A percentile compares a stretch with the other conserved stretches of the same genome.
Conservation (phyloP, 169 alveolate genomes). For the Cardiosporidium cionae region DNA sequence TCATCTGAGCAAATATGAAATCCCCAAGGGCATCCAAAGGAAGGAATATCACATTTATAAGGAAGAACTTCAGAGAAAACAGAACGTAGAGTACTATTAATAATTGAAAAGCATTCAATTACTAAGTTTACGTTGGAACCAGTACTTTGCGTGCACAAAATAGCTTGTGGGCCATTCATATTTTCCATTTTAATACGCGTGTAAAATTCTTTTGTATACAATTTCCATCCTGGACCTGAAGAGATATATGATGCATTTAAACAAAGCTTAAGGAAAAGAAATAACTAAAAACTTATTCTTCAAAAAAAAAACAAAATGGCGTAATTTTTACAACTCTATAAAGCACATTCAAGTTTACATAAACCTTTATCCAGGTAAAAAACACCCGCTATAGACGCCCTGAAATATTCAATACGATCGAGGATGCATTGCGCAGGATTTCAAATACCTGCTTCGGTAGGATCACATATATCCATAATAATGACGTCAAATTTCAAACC, state of each 20-base stretch:
- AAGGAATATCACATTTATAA: constrained; percentile 2
- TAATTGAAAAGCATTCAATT: neutral
- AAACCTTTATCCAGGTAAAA: too few relatives aligned
- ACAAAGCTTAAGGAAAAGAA: neutral
- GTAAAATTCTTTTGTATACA: constrained; percentile 20
- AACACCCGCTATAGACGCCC: too few relatives aligned
- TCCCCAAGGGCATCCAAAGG: constrained; percentile 25
- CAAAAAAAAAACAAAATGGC: too few relatives aligned
- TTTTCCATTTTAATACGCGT: neutral
- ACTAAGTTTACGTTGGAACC: neutral
- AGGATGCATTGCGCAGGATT: too few relatives aligned
- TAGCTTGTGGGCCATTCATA: neutral
- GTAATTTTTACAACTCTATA: too few relatives aligned
- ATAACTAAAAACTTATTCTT: too few relatives aligned
- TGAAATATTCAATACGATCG: too few relatives aligned
- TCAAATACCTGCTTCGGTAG: constrained; percentile 10
- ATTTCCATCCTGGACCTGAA: constrained; percentile 21
- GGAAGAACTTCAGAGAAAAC: neutral
- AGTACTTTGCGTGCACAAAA: constrained; percentile 12
- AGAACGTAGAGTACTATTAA: neutral
- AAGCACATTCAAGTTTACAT: too few relatives aligned
- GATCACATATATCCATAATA: constrained; percentile 23
- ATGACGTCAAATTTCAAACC: constrained; percentile 5
- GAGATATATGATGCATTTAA: neutral
- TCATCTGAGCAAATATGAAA: neutral